Evolutionary conservation across 2,329 filamentous ascomycete species (phyloP).

Genomic region (Hypoxylon sp.): DNA sequence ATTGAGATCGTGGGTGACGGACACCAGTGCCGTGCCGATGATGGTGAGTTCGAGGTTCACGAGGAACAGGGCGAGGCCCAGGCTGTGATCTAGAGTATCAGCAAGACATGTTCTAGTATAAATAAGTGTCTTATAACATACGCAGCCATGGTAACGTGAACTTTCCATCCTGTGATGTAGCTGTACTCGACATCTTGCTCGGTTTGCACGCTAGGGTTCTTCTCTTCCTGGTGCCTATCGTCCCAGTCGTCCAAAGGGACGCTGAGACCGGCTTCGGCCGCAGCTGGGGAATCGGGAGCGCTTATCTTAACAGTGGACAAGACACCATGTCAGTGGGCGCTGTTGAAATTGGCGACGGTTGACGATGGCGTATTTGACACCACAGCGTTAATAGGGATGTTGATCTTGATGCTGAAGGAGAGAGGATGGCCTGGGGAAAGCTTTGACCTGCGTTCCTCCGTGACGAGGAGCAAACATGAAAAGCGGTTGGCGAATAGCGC

Average conservation of each 20-base stretch:
- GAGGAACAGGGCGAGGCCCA: constrained; percentile 18
- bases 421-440: too few relatives aligned
- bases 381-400: too few relatives aligned
- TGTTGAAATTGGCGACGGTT: neutral
- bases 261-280: neutral
- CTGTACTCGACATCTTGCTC: neutral
- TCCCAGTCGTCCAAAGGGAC: neutral
- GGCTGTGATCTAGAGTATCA: neutral
- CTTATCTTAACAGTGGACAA: neutral
- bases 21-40: constrained; percentile 19
- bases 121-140: neutral
- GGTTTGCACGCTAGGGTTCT: neutral
- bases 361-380: neutral
- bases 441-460: too few relatives aligned
- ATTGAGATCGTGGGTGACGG: constrained; percentile 21
- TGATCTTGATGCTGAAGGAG: too few relatives aligned
- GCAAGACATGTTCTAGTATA: too few relatives aligned
- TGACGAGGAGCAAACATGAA: too few relatives aligned
- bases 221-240: neutral
- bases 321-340: neutral
- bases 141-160: neutral
- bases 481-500: too few relatives aligned
- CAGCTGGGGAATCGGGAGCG: neutral
- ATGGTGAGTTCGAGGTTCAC: constrained; percentile 25
- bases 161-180: neutral